Base-by-base conservation (phyloP, 306 rosid species). In the Rosa rugosa region DNA sequence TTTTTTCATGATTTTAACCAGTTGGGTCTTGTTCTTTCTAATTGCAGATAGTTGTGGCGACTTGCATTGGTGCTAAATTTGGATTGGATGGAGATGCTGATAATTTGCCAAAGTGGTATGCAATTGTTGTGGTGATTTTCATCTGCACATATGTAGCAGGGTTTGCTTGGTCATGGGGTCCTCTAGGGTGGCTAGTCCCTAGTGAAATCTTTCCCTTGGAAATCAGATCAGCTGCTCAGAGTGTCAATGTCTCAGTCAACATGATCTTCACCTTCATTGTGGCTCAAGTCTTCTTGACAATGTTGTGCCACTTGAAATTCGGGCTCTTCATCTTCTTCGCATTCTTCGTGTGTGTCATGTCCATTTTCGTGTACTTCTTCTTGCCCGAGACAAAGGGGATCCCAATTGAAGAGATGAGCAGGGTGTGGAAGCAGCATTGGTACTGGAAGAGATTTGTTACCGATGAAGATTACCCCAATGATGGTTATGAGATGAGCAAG, bases 161-260 rank as follows among this genome's bases (percentile, higher is more conserved):
- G 3, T 95, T 92, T 45, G 98, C 99, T 0, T 95, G 99, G 99
- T 95, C 99, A 17, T 95, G 99, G 99, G 99, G 99, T 22, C 99
- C 99, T 0, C 89, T 95, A 0, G 99, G 99, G 0, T 95, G 99
- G 99, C 59, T 95, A 40, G 99, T 95, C 49, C 99, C 99, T 0
- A 91, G 98, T 88, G 99, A 95, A 77, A 93, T 95, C 8, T 95
- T 95, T 77, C 99, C 99, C 0, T 60, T 95, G 49, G 99, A 95
- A 77, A 91, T 95, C 66, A 89, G 99, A 9, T 95, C 99, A 0
- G 99, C 99, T 0, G 99, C 98, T 6, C 99, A 95, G 9, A 92
- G 98, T 73, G 67, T 93, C n/a, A 95, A 87, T 14, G 99, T 95
- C 2, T 91, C 97, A 0, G 94, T 90, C 3, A 95, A 95, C 91